Base-by-base conservation (phyloP, 2,329 filamentous ascomycete genomes). In the Coleophoma crateriformis region DNA sequence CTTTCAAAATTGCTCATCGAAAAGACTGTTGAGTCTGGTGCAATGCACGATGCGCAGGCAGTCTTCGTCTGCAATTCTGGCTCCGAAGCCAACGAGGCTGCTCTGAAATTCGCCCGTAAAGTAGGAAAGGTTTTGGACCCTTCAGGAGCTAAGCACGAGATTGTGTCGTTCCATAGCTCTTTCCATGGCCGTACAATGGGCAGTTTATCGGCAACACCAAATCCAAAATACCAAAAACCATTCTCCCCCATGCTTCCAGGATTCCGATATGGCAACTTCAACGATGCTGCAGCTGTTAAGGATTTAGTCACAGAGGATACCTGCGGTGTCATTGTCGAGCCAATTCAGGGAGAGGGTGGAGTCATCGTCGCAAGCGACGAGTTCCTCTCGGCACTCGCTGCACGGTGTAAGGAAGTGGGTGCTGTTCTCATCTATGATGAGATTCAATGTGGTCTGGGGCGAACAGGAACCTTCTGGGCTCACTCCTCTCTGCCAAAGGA, bases 161-260 rank as follows among this genome's bases (percentile, higher is more conserved):
- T 99, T 44, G 88, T 97, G 46, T 95, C 90, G 14, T 99, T 97
- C 75, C 74, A 88, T 61, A 85, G 87, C 61, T 91, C 89, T 37
- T 99, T 99, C 77, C 94, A 99, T 69, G 94, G 94, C 60, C 86
- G 94, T 51, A 97, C 94, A 14, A 95, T 97, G 89, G 94, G 94
- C 46, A 84, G 86, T 50, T 73, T 99, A 41, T 95, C 89, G n/a
- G 94, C 94, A 11, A 99, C 94, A 5, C 94, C 91, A 44, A 99
- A 97, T 71, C 89, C 90, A 15, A 99, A 99, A 69, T 99, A 99
- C 71, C 94, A 99, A 71, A 82, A 85, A 59, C 94, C 94, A 0
- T 99, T 99, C 65, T 77, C 88, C 13, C 94, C 94, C 35, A 96
- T 99, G 91, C 74, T 99, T 1, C 92, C 94, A 0, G 94, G 94